Evolutionary conservation across 2,329 filamentous ascomycete genomes (phyloP).

Genomic region (Hypoxylon sp.): DNA sequence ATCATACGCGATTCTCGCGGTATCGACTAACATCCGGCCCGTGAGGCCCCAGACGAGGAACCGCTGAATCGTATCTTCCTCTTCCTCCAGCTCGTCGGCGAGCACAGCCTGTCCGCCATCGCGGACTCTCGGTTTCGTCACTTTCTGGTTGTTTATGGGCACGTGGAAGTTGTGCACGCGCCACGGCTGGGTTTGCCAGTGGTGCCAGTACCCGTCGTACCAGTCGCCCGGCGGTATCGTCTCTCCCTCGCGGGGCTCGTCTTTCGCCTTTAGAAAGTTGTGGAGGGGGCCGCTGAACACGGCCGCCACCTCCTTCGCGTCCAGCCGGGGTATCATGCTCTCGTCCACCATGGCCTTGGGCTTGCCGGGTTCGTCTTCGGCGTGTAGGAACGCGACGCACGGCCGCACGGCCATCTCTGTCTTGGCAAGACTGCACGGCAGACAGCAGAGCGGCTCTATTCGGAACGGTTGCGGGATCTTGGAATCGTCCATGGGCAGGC

Average conservation of each 20-base stretch:
- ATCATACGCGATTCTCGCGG: slow-evolving; percentile 82
- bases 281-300: slow-evolving; percentile 91
- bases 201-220: slow-evolving; percentile 85
- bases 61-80: slow-evolving; percentile 59
- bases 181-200: slow-evolving; percentile 83
- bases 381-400: slow-evolving; percentile 79
- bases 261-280: slow-evolving; percentile 74
- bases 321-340: slow-evolving; percentile 78
- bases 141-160: slow-evolving; percentile 74
- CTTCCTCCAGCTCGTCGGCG: slow-evolving; percentile 39
- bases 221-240: slow-evolving; percentile 67
- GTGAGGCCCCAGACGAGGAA: slow-evolving; percentile 97
- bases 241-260: slow-evolving; percentile 58
- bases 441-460: slow-evolving; percentile 85
- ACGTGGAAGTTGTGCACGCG: slow-evolving; percentile 91
- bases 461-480: slow-evolving; percentile 78
- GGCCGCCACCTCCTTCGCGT: slow-evolving; percentile 90
- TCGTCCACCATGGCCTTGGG: slow-evolving; percentile 65
- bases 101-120: slow-evolving; percentile 39
- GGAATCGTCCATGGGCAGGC: slow-evolving; percentile 75
- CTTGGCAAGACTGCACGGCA: slow-evolving; percentile 78
- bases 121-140: slow-evolving; percentile 63
- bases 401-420: slow-evolving; percentile 78
- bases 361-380: slow-evolving; percentile 53
- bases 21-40: slow-evolving; percentile 86